Evolutionary conservation across 352 stramenopile genomes (phyloP), one percentile per base, ranked within the genome.

Genomic region (Phytophthora megakarya): DNA sequence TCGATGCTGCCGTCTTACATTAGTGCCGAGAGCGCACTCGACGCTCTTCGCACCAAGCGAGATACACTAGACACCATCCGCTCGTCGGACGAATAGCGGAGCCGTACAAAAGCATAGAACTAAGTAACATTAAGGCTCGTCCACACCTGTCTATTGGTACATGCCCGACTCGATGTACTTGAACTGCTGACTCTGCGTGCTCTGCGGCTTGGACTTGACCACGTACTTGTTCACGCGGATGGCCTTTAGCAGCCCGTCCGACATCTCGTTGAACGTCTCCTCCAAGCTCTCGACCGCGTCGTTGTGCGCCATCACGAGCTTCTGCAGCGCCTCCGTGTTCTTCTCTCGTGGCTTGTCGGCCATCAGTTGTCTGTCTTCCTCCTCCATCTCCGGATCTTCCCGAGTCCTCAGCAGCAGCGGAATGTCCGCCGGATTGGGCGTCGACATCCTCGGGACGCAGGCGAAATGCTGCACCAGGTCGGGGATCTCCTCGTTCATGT

Each of bases 401-500:
- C 86, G 84, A n/a, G 86, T 95, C 19, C 86, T 73, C 58, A 95
- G 49, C 52, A 94, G 58, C 51, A 93, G 63, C 50, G 84, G 86
- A 51, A 95, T 93, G 37, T 95, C 81, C 3, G 84, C 56, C 8
- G 86, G 75, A 45, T 92, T 92, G 9, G 84, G 86, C 40, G 84
- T 92, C 67, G 84, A 84, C 84, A 95, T 93, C 44, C 84, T 80
- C 47, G 86, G 84, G 25, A 91, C 83, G 38, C 86, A 95, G 11
- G 84, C 86, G 59, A 92, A 95, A 50, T 95, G 86, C 70, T 93
- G 86, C 58, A 95, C 68, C 61, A 92, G 71, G 39, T 95, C 86
- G 16, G 86, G 86, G 47, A 95, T 90, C 50, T 95, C 86, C 22
- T 95, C 84, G 65, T 93, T 91, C 78, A 95, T 95, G 68, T 95